Base-by-base conservation (phyloP, 805 yeast genomes). In the Barnettozyma siamensis region DNA sequence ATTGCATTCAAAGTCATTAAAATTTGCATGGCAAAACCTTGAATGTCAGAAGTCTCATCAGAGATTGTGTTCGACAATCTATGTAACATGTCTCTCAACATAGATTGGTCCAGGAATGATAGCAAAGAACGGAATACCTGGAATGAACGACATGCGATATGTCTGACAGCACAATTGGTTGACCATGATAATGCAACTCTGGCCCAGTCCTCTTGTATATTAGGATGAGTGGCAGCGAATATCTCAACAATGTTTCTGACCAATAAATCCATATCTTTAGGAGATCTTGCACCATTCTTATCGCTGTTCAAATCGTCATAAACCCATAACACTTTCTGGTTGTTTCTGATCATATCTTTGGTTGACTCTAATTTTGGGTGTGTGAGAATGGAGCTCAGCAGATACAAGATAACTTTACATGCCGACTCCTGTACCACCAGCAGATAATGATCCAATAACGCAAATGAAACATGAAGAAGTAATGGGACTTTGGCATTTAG, bases 1-100 rank as follows among this genome's bases (percentile, higher is more conserved):
- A 88, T 80, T 0, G 97, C 95, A 64, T 91, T 88, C 53, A 93
- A 62, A 0, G 99, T 91, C 97, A 93, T 91, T 48, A 93, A 65
- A 41, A 93, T 93, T 63, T 93, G 99, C 89, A 93, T 86, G 0
- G 97, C 82, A 63, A 94, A 94, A 1, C 96, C 96, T 62, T 91
- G 98, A 30, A 93, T 89, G 51, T 93, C 99, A 0, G 76, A 65
- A 10, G 88, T 78, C 31, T 81, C 88, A 58, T 94, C 99, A 0
- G 96, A 80, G 7, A 93, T 82, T 0, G 99, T 94, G 53, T 88
- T 89, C 0, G 96, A 87, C 24, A 93, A 69, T 45, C 99, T 75
- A 42, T 91, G 95, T 10, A 93, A 68, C 96, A 93, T 87, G 63
- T 89, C 98, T 41, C 87, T 78, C 34, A 94, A 66, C 96, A 93